Conservation (phyloP, 2,329 filamentous ascomycete species). For the Stachybotrys echinatus region DNA sequence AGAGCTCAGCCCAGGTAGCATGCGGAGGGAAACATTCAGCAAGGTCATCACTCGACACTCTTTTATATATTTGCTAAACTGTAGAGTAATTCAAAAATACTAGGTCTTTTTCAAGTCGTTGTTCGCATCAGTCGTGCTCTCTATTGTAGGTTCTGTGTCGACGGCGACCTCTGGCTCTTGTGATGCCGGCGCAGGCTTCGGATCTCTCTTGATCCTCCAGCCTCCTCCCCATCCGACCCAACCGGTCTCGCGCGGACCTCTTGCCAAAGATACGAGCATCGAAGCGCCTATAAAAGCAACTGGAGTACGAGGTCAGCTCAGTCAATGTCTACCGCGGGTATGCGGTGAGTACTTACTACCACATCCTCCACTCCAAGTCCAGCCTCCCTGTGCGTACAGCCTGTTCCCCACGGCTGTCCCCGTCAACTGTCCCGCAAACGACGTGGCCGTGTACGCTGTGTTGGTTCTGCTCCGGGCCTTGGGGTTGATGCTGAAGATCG, state of each 20-base stretch:
- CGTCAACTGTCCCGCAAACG: slow-evolving; percentile 70
- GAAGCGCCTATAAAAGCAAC: slow-evolving; percentile 17
- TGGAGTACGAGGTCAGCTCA: neutral
- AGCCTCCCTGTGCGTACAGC: slow-evolving; percentile 46
- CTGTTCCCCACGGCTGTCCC: slow-evolving; percentile 57
- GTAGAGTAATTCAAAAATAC: too few species aligned
- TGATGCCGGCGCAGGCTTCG: neutral
- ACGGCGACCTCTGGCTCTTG: neutral
- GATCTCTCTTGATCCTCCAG: slow-evolving; percentile 7
- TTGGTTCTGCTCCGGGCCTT: slow-evolving; percentile 71
- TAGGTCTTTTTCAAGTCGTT: neutral
- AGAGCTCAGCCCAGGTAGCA: too few species aligned
- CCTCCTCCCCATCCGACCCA: slow-evolving; percentile 28
- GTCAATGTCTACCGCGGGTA: neutral
- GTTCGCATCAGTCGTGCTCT: neutral
- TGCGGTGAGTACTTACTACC: slow-evolving; percentile 14
- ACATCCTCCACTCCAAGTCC: slow-evolving; percentile 39
- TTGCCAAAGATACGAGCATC: slow-evolving; percentile 19
- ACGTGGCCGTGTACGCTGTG: slow-evolving; percentile 74
- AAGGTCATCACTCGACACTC: too few species aligned
- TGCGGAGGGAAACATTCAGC: too few species aligned
- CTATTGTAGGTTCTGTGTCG: neutral
- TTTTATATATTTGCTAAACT: too few species aligned
- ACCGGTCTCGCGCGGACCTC: slow-evolving; percentile 22
- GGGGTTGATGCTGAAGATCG: slow-evolving; percentile 67